A percentile compares a stretch with the other conserved stretches of the same genome.
These are phyloP conservation scores for Calonectria pseudoreteaudii DNA, from an alignment of 2,329 filamentous ascomycete species.

Conservation along the genomic window DNA sequence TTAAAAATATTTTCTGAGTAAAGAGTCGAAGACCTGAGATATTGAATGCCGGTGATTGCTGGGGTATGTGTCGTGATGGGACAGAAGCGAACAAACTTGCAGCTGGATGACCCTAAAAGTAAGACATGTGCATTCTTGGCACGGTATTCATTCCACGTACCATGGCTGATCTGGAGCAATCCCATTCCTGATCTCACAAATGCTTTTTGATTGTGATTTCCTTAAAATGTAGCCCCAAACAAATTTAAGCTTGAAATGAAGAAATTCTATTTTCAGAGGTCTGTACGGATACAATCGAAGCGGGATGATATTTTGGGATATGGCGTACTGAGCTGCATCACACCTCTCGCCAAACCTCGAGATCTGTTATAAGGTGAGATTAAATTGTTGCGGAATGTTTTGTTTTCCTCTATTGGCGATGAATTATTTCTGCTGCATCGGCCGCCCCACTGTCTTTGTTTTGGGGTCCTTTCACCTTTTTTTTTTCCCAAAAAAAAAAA, in stretches of 20 bases:
- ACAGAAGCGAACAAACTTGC: neutral
- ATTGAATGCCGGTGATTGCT: neutral
- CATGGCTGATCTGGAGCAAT: neutral
- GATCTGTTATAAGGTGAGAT: too few relatives aligned
- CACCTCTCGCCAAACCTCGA: too few relatives aligned
- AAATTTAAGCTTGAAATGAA: neutral
- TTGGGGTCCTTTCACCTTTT: neutral
- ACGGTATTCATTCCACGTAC: neutral
- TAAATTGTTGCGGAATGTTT: neutral
- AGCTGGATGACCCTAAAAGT: neutral
- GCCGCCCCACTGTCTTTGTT: too few relatives aligned
- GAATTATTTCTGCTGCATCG: too few relatives aligned
- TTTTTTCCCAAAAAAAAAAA: too few relatives aligned
- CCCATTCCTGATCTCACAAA: neutral
- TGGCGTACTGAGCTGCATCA: neutral
- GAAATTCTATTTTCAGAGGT: neutral
- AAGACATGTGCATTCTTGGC: neutral
- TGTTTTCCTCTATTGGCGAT: too few relatives aligned
- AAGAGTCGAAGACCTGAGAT: neutral
- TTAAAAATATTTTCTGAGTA: neutral
- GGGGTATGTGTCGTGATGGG: neutral
- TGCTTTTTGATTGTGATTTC: neutral
- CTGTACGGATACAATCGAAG: neutral
- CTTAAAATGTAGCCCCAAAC: neutral
- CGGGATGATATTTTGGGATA: neutral